Conservation (phyloP, 305 asterid species). For the Fraxinus baroniana region DNA sequence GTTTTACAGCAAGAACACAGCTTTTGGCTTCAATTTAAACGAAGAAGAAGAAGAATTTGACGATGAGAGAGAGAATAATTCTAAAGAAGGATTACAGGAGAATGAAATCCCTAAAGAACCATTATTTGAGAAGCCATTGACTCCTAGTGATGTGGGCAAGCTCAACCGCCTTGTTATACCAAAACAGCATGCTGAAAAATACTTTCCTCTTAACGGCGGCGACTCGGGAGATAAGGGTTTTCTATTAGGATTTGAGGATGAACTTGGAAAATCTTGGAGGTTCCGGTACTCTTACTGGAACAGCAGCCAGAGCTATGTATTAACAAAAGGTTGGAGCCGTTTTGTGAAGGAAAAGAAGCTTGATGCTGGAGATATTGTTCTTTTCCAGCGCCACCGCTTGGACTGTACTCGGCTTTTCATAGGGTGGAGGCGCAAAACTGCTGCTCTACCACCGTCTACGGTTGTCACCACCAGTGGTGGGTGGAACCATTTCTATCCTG, state of each 20-base stretch:
- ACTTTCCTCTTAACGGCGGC: slow-evolving; percentile 10
- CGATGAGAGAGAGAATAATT: not conserved
- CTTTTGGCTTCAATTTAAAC: slow-evolving; percentile 1
- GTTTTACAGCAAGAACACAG: not conserved
- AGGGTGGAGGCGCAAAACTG: slow-evolving; percentile 47
- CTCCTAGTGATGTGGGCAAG: slow-evolving; percentile 26
- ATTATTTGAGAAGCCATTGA: slow-evolving; percentile 21
- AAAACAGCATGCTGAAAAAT: slow-evolving; percentile 19
- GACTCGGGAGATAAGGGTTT: slow-evolving; percentile 10
- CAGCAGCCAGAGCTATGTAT: slow-evolving; percentile 23
- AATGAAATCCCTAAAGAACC: slow-evolving; percentile 33
- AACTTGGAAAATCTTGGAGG: slow-evolving; percentile 36
- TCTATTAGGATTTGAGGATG: slow-evolving; percentile 24
- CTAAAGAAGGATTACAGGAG: not conserved
- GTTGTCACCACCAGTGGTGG: slow-evolving; percentile 7
- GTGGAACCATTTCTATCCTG: slow-evolving; percentile 28
- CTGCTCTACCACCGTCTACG: slow-evolving; percentile 3
- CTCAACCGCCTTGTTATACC: slow-evolving; percentile 26
- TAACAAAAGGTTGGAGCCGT: slow-evolving; percentile 24
- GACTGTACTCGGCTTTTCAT: slow-evolving; percentile 47
- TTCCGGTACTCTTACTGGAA: slow-evolving; percentile 25
- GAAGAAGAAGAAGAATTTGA: slow-evolving; percentile 2
- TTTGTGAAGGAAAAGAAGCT: slow-evolving; percentile 20
- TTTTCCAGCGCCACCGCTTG: slow-evolving; percentile 42
- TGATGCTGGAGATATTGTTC: slow-evolving; percentile 55